Evolutionary conservation across 352 stramenopile genomes (phyloP), one percentile per base, ranked within the genome.

Genomic region (Phytophthora megakarya): DNA sequence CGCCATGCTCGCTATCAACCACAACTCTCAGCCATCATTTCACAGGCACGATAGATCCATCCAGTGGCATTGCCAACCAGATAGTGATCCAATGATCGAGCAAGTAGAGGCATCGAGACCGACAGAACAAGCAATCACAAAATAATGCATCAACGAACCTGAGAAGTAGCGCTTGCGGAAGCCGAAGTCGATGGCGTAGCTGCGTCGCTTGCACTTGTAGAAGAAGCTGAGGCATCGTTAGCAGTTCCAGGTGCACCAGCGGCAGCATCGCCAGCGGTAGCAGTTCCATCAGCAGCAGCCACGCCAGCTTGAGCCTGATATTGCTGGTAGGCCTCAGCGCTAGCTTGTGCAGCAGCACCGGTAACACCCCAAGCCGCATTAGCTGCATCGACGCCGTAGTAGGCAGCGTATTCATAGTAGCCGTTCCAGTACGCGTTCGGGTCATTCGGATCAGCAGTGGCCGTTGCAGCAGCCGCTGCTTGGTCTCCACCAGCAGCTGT

Each of bases 381-480:
- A 3, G 88, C 88, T 1, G 86, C 88, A 49, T 96, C 86, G 43
- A 94, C 80, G 7, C 88, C 88, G 40, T 96, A 96, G 67, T 96
- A 96, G 6, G 86, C 88, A 16, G 88, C 88, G 49, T 96, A 96
- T 55, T 94, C 88, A 69, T 96, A 94, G 57, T 90, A 96, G 13
- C 88, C 88, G 28, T 95, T 95, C 88, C 88, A 96, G 60, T 95
- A 96, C 3, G 87, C 82, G 60, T 96, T 94, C 47, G 85, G 87
- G 51, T 96, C 88, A 51, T 95, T 96, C 35, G 87, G 85, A 30
- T 96, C 87, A 9, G 76, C 76, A 30, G 79, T 72, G 5, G 81
- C 55, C 16, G 65, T 54, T 3, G 71, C 59, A 26, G 70, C 37
- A 26, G 70, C 37, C 6, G 73, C 33, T 10, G 55, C 13, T 43